These are phyloP conservation scores for Populus deltoides DNA, from an alignment of 345 rosid species.

Conservation along the genomic window DNA sequence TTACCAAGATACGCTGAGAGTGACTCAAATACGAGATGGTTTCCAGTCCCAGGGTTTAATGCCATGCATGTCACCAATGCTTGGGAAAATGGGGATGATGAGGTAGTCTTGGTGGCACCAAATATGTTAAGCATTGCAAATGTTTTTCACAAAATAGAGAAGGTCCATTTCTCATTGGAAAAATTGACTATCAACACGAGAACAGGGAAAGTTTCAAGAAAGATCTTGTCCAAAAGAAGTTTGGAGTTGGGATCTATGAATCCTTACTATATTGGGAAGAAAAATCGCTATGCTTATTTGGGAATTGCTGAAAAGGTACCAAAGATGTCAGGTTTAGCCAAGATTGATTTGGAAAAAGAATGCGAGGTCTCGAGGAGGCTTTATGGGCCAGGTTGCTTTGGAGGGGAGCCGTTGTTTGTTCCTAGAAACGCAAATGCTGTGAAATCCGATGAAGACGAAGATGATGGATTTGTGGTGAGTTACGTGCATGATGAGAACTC, in stretches of 20 bases:
- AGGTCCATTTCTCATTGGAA: slow-evolving; percentile 13
- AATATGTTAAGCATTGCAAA: neutral
- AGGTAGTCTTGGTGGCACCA: slow-evolving; percentile 21
- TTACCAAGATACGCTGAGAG: slow-evolving; percentile 9
- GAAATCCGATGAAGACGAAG: neutral
- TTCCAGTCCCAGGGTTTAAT: slow-evolving; percentile 11
- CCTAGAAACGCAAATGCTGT: neutral
- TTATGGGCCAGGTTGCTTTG: slow-evolving; percentile 20
- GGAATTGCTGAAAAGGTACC: slow-evolving; percentile 14
- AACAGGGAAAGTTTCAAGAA: slow-evolving; percentile 10
- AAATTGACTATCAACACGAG: slow-evolving; percentile 14
- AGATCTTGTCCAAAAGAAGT: slow-evolving; percentile 9
- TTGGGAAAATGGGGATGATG: slow-evolving; percentile 6
- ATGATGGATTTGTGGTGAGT: slow-evolving; percentile 25
- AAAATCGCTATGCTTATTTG: slow-evolving; percentile 8
- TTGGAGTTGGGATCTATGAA: slow-evolving; percentile 23
- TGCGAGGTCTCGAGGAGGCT: slow-evolving; percentile 18
- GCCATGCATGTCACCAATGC: slow-evolving; percentile 8
- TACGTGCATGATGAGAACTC: slow-evolving; percentile 19
- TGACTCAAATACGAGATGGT: slow-evolving; percentile 21
- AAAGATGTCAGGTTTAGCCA: slow-evolving; percentile 21
- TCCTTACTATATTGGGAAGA: slow-evolving; percentile 11
- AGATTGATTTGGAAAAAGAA: slow-evolving; percentile 22
- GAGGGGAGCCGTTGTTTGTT: slow-evolving; percentile 34
- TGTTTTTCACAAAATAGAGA: neutral